Conservation (phyloP, 2,329 filamentous ascomycete species). For the Chaetomium sp. region DNA sequence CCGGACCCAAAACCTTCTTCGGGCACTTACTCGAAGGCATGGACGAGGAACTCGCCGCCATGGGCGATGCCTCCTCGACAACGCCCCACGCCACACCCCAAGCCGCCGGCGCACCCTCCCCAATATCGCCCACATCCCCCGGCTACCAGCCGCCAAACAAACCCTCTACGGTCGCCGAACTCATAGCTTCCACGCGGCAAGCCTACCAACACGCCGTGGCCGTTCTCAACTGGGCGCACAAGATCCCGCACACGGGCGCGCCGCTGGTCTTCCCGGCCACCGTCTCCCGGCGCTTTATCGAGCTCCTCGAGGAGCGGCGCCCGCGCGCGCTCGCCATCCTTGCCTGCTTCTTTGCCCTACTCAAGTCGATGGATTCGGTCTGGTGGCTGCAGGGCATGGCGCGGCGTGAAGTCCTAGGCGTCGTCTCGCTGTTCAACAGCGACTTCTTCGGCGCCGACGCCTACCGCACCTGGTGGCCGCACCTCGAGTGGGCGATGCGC, state of each 20-base stretch:
- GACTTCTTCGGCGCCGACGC: slow-evolving; percentile 49
- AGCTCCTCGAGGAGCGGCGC: slow-evolving; percentile 59
- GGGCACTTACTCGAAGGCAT: slow-evolving; percentile 60
- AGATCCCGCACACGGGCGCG: slow-evolving; percentile 59
- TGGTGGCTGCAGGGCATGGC: slow-evolving; percentile 74
- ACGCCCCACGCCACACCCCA: not conserved
- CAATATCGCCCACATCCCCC: slow-evolving; percentile 1
- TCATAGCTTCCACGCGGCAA: slow-evolving; percentile 48
- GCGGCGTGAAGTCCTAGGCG: slow-evolving; percentile 64
- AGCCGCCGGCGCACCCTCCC: slow-evolving; percentile 8
- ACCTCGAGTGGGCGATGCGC: slow-evolving; percentile 62
- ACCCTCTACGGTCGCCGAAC: slow-evolving; percentile 26
- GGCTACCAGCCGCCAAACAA: slow-evolving; percentile 38
- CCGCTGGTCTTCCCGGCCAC: slow-evolving; percentile 66
- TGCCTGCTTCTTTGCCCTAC: slow-evolving; percentile 66
- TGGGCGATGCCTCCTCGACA: slow-evolving; percentile 31
- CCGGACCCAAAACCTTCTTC: slow-evolving; percentile 59
- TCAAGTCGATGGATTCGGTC: slow-evolving; percentile 61
- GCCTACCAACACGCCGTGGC: slow-evolving; percentile 67
- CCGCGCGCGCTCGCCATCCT: slow-evolving; percentile 65
- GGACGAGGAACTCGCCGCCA: slow-evolving; percentile 54
- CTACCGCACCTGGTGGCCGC: slow-evolving; percentile 58
- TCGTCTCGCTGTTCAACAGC: slow-evolving; percentile 60
- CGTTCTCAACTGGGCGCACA: slow-evolving; percentile 67
- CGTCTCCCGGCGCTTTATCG: slow-evolving; percentile 62